phyloP scores from a whole-genome alignment of 2,329 filamentous ascomycete genomes.

The Ophiosphaerella herpotricha region DNA sequence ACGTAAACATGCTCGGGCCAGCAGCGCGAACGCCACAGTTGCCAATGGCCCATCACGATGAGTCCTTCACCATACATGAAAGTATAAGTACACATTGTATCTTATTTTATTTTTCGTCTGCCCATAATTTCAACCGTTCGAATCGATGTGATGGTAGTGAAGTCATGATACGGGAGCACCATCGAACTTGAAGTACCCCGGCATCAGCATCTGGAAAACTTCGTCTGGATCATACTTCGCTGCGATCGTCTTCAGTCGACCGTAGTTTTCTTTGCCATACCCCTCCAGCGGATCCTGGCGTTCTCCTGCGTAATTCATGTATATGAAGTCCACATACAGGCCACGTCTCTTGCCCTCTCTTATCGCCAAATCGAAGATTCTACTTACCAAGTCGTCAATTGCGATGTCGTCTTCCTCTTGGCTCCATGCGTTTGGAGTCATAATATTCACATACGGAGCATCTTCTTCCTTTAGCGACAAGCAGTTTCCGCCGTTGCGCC shows the following conservation, averaged over 20 bases:
- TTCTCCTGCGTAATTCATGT: slow-evolving; percentile 54
- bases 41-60: too few species aligned
- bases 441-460: slow-evolving; percentile 18
- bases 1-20: too few species aligned
- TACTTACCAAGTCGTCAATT: slow-evolving; percentile 12
- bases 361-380: slow-evolving; percentile 15
- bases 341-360: slow-evolving; percentile 16
- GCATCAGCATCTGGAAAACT: slow-evolving; percentile 27
- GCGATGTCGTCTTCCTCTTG: slow-evolving; percentile 19
- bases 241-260: slow-evolving; percentile 21
- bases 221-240: slow-evolving; percentile 25
- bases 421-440: slow-evolving; percentile 24
- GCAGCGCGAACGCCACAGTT: too few species aligned
- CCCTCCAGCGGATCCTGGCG: slow-evolving; percentile 49
- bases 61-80: too few species aligned
- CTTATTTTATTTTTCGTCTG: too few species aligned
- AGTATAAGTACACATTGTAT: too few species aligned
- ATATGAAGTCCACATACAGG: slow-evolving; percentile 40
- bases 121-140: too few species aligned
- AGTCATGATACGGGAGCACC: slow-evolving; percentile 11
- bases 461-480: slow-evolving; percentile 21
- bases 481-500: slow-evolving; percentile 27
- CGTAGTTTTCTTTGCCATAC: slow-evolving; percentile 48
- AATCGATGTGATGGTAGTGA: too few species aligned
- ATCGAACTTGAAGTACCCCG: slow-evolving; percentile 25